Evolutionary conservation across 108 stramenopile species (phyloP), one percentile per base, ranked within the genome.

Genomic region (Aurantiochytrium sp.): DNA sequence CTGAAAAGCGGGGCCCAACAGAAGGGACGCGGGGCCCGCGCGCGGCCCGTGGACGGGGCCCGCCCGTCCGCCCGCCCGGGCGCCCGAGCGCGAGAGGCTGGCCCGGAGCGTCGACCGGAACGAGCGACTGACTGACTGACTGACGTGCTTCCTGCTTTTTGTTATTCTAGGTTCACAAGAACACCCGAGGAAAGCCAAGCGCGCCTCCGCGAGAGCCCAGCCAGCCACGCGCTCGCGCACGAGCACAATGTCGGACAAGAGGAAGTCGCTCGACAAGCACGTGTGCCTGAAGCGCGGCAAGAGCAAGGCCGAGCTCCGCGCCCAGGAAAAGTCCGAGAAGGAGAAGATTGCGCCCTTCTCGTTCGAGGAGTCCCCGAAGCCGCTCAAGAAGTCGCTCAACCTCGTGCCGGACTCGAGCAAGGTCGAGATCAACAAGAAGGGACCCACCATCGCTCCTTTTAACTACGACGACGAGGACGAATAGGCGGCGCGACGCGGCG

Each of bases 271-370:
- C 2, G 73, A 81, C 73, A 81, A 81, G 42, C 73, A 81, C 45
- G 73, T 81, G 39, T 81, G 73, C 73, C 39, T 81, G 39, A 81
- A 81, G 73, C 73, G 73, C 73, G 73, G 73, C n/a, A 5, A 81
- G 2, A 48, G 42, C 42, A 41, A 48, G 73, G 73, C 73, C 19
- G 73, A 81, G 73, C 10, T 81, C 21, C 39, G 45, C 27, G 73
- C 73, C 73, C 45, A 41, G 73, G 45, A 48, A 24, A 41, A 30
- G 42, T 41, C 39, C 27, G 73, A 81, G 39, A 81, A 48, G 73
- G 73, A 81, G 39, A 81, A 81, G 73, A 81, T 81, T 81, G 45
- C 45, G 39, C 73, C 73, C 39, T 81, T 81, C 2, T 41, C 45
- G 21, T 81, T 81, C 30, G 73, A 81, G 3, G 45, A 81, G 73